Percentiles rank a stretch among this genome's conserved stretches.
Evolutionary conservation across 1,284 basidiomycete species (phyloP).

Genomic region (Sporisorium exsertum): DNA sequence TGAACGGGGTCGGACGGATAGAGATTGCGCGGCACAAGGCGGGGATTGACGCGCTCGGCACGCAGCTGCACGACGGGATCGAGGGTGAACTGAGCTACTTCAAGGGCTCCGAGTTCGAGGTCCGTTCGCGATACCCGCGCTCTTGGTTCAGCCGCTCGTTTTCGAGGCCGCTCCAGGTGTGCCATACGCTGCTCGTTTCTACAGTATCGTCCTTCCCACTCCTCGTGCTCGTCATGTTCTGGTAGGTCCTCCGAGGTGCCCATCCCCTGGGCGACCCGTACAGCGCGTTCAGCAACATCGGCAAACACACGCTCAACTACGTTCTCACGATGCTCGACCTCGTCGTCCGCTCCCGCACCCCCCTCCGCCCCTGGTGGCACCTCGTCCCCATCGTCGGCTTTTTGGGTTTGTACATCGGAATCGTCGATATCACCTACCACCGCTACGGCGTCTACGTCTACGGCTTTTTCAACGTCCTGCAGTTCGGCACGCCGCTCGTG

Average conservation of each 20-base stretch:
- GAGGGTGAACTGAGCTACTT: slow-evolving; percentile 21
- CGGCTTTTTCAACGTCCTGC: slow-evolving; percentile 50
- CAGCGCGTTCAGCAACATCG: slow-evolving; percentile 76
- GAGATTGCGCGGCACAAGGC: slow-evolving; percentile 32
- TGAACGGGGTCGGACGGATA: slow-evolving; percentile 23
- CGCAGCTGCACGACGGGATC: slow-evolving; percentile 22
- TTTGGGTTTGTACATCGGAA: slow-evolving; percentile 75
- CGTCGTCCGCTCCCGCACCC: slow-evolving; percentile 73
- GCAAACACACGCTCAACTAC: slow-evolving; percentile 76
- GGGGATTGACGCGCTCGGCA: slow-evolving; percentile 24
- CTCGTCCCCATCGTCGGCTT: slow-evolving; percentile 73
- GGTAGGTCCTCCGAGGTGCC: slow-evolving; percentile 73
- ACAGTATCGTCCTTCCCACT: slow-evolving; percentile 72
- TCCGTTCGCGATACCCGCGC: slow-evolving; percentile 24
- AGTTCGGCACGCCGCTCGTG: slow-evolving; percentile 40
- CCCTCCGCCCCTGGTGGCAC: slow-evolving; percentile 74
- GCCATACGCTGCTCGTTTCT: slow-evolving; percentile 34
- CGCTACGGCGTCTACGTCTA: slow-evolving; percentile 42
- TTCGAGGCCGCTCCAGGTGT: slow-evolving; percentile 35
- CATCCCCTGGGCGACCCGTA: slow-evolving; percentile 74
- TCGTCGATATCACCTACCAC: slow-evolving; percentile 66
- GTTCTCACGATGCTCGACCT: slow-evolving; percentile 76
- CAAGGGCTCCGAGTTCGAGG: slow-evolving; percentile 17
- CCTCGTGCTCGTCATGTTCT: slow-evolving; percentile 78
- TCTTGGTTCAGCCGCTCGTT: slow-evolving; percentile 30